Evolutionary conservation across 345 rosid species (phyloP), one percentile per base, ranked within the genome.

Genomic region (Populus tremula): DNA sequence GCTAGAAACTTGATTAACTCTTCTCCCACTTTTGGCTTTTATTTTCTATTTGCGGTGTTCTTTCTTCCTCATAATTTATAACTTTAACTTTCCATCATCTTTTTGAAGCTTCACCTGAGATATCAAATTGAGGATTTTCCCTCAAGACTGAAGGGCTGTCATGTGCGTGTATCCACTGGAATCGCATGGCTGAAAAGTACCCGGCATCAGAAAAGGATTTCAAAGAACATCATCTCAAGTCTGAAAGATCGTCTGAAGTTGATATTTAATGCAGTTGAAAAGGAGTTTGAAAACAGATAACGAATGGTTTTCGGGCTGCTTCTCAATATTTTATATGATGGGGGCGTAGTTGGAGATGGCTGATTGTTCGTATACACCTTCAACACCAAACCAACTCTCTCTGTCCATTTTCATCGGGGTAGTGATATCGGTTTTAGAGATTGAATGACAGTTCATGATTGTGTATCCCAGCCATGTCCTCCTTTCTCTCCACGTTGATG

Each of bases 121-220:
- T 93, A 87, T 86, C 98, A 96, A 70, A 81, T 88, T 49, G 99
- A 93, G 88, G 96, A 96, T 35, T 69, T 75, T 33, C 81, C 93
- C 27, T 75, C 89, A 27, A 90, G 64, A 82, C 77, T 91, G 68
- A 90, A 89, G 79, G 82, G 90, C 54, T 89, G 94, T 67, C 75
- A 72, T 31, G 90, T 92, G 27, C 83, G 87, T 43, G 94, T 93
- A 29, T 88, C 72, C 72, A 83, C 88, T 62, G 99, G 97, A 71
- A 79, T 93, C n/a, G 96, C 91, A 43, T 96, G 99, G 99, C 88
- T 91, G 72, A 96, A 93, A 86, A 96, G 96, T 89, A 93, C 90
- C 8, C 82, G 75, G 80, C 91, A 96, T 72, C 91, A 84, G 83
- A 92, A 92, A 89, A 89, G 91, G 81, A 88, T 91, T 66, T 81